Base-by-base conservation (phyloP, 2,329 filamentous ascomycete species). In the Xylariaceae sp. region DNA sequence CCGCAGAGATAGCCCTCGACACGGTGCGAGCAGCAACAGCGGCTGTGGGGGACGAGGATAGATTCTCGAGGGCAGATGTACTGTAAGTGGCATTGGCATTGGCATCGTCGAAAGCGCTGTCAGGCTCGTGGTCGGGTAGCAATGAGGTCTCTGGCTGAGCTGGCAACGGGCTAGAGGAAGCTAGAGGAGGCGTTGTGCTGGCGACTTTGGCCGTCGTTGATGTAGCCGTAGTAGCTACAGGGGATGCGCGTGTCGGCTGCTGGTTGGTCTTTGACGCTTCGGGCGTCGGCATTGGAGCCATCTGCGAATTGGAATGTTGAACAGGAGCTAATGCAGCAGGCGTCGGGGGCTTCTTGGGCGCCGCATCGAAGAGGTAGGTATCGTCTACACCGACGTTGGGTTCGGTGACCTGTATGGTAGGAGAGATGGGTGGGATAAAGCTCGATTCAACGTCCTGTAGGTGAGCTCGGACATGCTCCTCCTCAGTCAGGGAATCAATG, bases 371-470 rank as follows among this genome's bases (percentile, higher is more conserved):
- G 44, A 86, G 72, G 66, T 79, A 87, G 21, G 83, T 85, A 69
- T 87, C 85, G 73, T 87, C 84, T 53, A 78, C 69, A 44, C 79
- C 82, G 61, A 75, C 75, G 29, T 76, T 73, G 8, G 76, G 72
- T 47, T 78, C 75, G 31, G 77, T 43, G n/a, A 67, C 60, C 14
- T 65, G 78, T 43, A 87, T 79, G 14, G 85, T 78, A 11, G 85
- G 85, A 6, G 85, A 87, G 5, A 83, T 69, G 5, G 80, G 78
- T 2, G 83, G 81, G 52, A 86, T 69, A 66, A 88, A 88, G 73
- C 86, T 88, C 29, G 86, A 88, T 67, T 89, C 86, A 60, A 87
- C 79, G 66, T 88, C 86, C 64, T 82, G 79, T 17, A 88, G 71
- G 67, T 87, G 84, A 53, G 80, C 79, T 60, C 79, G 77, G 17